Conservation (phyloP, 192 early-diverging fungal genomes). For the Coemansia sp. region DNA sequence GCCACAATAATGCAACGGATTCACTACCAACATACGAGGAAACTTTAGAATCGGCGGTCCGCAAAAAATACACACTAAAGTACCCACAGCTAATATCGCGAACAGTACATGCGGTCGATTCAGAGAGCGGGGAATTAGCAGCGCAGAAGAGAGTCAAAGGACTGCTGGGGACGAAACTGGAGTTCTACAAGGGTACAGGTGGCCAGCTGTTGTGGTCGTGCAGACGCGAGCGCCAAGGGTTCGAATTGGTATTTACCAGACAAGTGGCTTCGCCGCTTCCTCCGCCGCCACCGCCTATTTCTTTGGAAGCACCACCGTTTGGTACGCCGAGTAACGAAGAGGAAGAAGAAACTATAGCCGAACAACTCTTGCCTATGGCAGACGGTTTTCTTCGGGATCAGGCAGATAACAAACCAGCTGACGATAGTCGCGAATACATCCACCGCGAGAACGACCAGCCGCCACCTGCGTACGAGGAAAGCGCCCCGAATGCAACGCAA, state of each 20-base stretch:
- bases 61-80: conserved; percentile 26
- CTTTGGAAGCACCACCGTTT: neutral
- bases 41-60: conserved; percentile 23
- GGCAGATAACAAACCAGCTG: conserved; percentile 26
- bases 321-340: neutral
- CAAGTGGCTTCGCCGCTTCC: neutral
- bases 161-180: conserved; percentile 5
- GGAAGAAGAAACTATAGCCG: neutral
- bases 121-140: neutral
- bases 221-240: conserved; percentile 16
- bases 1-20: conserved; percentile 5
- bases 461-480: conserved; percentile 50
- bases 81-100: conserved; percentile 26
- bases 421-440: conserved; percentile 21
- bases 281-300: conserved; percentile 2
- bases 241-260: conserved; percentile 40
- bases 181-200: neutral
- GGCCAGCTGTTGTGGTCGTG: conserved; percentile 27
- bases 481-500: conserved; percentile 3
- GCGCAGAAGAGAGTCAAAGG: conserved; percentile 14
- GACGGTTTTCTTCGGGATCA: conserved; percentile 25
- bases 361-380: conserved; percentile 6
- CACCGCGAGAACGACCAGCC: conserved; percentile 21
- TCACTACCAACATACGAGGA: conserved; percentile 47
- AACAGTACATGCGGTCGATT: conserved; percentile 30